These are phyloP conservation scores for Lactifluus hygrophoroides DNA, from an alignment of 768 basidiomycete genomes.

Conservation along the genomic window DNA sequence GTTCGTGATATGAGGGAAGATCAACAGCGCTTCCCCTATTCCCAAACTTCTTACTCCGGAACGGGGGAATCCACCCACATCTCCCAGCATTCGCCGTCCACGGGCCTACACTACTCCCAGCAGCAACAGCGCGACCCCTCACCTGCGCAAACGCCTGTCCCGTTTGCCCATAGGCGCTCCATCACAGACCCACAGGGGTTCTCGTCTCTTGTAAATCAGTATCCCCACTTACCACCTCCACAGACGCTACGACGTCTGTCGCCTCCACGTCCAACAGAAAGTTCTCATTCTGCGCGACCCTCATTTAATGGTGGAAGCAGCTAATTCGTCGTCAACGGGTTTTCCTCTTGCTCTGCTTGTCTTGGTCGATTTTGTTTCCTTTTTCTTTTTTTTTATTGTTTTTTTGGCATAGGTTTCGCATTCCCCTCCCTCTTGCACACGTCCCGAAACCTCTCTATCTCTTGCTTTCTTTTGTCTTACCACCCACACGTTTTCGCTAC, in stretches of 20 bases:
- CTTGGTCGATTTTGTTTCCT: neutral
- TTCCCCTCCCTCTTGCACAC: neutral
- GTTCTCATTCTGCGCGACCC: conserved; percentile 16
- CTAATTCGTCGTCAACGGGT: neutral
- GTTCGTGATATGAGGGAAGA: conserved; percentile 40
- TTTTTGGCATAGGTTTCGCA: neutral
- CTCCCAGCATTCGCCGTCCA: conserved; percentile 26
- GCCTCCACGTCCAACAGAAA: conserved; percentile 16
- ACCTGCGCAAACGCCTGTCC: conserved; percentile 32
- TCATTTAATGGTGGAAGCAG: conserved; percentile 13
- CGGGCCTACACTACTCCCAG: conserved; percentile 30
- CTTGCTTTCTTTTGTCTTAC: conserved; percentile 5
- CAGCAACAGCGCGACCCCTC: conserved; percentile 22
- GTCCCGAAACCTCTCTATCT: neutral
- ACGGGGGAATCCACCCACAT: conserved; percentile 18
- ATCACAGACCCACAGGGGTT: conserved; percentile 46
- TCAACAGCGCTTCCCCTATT: conserved; percentile 46
- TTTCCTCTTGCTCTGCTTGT: neutral
- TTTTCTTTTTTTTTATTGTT: neutral
- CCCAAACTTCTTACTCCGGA: conserved; percentile 38
- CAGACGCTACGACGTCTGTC: conserved; percentile 27
- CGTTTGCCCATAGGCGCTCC: conserved; percentile 50
- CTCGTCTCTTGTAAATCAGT: conserved; percentile 38
- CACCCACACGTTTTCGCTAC: conserved; percentile 4
- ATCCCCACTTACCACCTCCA: conserved; percentile 43